phyloP scores from a whole-genome alignment of 768 basidiomycete species.

The Chalciporus pseudorubinellus region DNA sequence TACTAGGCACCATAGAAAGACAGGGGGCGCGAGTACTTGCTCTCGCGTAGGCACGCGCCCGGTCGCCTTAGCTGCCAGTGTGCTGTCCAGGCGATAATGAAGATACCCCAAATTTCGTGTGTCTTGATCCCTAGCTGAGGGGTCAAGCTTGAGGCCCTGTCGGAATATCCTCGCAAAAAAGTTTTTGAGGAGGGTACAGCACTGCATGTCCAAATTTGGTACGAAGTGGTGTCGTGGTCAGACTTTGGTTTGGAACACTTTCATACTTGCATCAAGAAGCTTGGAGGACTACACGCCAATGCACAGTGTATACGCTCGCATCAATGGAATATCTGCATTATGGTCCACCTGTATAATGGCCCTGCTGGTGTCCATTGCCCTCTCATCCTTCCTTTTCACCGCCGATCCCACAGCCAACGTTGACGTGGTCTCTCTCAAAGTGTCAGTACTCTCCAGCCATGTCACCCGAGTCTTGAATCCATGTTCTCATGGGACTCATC shows the following conservation, averaged over 20 bases:
- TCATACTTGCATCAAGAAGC: neutral
- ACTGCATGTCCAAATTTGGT: constrained; percentile 12
- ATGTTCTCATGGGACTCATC: constrained; percentile 2
- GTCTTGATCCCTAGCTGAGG: constrained; percentile 7
- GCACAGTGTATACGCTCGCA: constrained; percentile 67
- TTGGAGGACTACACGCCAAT: constrained; percentile 36
- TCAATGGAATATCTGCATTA: constrained; percentile 72
- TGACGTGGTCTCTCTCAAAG: constrained; percentile 65
- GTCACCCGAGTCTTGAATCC: constrained; percentile 2
- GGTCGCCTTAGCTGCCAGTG: too few species aligned
- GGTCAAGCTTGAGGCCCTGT: too few species aligned
- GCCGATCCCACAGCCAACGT: constrained; percentile 57
- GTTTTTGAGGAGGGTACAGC: neutral
- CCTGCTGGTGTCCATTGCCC: constrained; percentile 64
- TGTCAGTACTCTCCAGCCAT: constrained; percentile 48
- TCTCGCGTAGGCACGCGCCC: too few species aligned
- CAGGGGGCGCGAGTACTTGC: too few species aligned
- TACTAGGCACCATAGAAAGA: constrained; percentile 1
- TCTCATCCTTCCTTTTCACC: constrained; percentile 68
- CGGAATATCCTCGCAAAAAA: too few species aligned
- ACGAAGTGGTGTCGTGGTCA: constrained; percentile 2
- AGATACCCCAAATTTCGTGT: constrained; percentile 3
- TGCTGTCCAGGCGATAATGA: constrained; percentile 4
- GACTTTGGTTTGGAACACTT: neutral
- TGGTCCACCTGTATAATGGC: constrained; percentile 75